A percentile compares a stretch with the other conserved stretches of the same genome.
Conservation (phyloP, 1,284 basidiomycete genomes). For the Wolfiporia cocos region DNA sequence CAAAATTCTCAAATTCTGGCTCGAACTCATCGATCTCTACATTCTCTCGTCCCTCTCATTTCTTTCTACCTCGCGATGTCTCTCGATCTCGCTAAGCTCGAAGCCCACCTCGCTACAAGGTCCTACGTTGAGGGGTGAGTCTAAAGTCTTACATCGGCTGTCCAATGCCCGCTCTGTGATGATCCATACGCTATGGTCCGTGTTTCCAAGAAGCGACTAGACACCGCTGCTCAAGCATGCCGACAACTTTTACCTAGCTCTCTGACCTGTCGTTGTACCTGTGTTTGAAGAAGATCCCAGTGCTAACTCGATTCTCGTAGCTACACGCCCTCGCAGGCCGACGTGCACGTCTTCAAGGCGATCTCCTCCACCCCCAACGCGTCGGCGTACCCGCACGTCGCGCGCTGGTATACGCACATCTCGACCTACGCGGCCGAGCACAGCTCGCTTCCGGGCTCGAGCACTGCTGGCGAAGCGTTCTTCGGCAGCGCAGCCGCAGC, state of each 20-base stretch:
- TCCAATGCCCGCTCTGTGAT: conserved; percentile 46
- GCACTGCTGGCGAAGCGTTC: conserved; percentile 76
- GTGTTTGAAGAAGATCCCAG: conserved; percentile 13
- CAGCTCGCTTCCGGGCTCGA: conserved; percentile 77
- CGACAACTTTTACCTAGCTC: conserved; percentile 78
- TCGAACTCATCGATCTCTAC: conserved; percentile 10
- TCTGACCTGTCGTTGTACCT: conserved; percentile 55
- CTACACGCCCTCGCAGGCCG: conserved; percentile 93
- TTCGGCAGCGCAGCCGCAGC: conserved; percentile 41
- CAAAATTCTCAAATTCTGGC: neutral
- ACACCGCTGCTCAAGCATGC: conserved; percentile 85
- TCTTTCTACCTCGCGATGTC: conserved; percentile 46
- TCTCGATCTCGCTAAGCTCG: conserved; percentile 71
- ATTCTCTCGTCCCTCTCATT: conserved; percentile 8
- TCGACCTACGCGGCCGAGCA: conserved; percentile 81
- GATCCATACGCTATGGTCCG: conserved; percentile 92
- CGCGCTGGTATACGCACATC: conserved; percentile 96
- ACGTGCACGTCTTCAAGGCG: conserved; percentile 90
- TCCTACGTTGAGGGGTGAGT: conserved; percentile 93
- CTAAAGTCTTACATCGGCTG: conserved; percentile 8
- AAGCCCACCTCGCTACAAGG: conserved; percentile 78
- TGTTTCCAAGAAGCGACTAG: conserved; percentile 99
- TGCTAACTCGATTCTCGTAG: conserved; percentile 36
- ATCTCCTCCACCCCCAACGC: conserved; percentile 62
- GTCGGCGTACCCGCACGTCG: conserved; percentile 68